Conservation (phyloP, 2,329 filamentous ascomycete species). For the Nemania serpens region DNA sequence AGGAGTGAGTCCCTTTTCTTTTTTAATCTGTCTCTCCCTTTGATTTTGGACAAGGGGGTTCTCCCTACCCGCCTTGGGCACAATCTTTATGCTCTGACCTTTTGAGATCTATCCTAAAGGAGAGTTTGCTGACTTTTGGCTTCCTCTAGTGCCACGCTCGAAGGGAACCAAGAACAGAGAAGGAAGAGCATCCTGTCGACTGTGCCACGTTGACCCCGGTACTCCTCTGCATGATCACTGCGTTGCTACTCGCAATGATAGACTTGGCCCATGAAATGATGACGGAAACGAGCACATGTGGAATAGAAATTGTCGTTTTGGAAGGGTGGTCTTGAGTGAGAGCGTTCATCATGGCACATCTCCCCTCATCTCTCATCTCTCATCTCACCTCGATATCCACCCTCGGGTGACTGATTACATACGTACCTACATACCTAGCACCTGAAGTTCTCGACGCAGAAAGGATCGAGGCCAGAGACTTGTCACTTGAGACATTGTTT, state of each 20-base stretch:
- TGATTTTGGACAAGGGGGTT: too few relatives aligned
- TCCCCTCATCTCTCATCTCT: too few relatives aligned
- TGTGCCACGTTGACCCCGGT: slow-evolving; percentile 10
- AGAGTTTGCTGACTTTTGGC: neutral
- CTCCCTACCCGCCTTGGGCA: neutral
- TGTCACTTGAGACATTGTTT: neutral
- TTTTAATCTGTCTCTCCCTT: neutral
- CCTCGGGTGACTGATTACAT: neutral
- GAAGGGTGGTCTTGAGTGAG: too few relatives aligned
- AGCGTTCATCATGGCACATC: too few relatives aligned
- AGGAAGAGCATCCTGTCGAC: slow-evolving; percentile 40
- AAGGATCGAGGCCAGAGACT: too few relatives aligned
- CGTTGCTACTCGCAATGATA: neutral
- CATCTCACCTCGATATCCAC: too few relatives aligned
- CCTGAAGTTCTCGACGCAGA: neutral
- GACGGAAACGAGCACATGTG: neutral
- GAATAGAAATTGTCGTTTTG: neutral
- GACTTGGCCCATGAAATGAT: too few relatives aligned
- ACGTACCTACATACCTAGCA: neutral
- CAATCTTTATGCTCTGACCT: neutral
- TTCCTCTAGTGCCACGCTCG: slow-evolving; percentile 35
- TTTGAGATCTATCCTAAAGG: neutral
- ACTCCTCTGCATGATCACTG: neutral
- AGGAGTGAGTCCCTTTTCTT: slow-evolving; percentile 31
- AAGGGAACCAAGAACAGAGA: slow-evolving; percentile 37